phyloP scores from a whole-genome alignment of 768 basidiomycete genomes.

The Goffeauzyma gilvescens region DNA sequence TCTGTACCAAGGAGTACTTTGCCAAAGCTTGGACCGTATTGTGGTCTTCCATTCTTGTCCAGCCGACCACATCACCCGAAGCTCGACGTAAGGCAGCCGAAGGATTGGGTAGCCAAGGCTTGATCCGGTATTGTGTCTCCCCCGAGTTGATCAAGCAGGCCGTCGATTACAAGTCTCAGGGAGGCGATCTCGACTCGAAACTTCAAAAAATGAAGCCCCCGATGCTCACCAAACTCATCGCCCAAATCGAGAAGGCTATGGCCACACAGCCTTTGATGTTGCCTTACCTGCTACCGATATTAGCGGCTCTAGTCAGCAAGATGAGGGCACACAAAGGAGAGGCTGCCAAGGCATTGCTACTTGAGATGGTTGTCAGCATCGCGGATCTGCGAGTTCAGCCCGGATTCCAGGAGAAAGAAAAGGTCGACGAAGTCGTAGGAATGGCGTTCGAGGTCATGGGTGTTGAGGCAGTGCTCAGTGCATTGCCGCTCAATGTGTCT shows the following conservation, averaged over 20 bases:
- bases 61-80: slow-evolving; percentile 13
- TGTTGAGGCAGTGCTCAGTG: slow-evolving; percentile 53
- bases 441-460: slow-evolving; percentile 70
- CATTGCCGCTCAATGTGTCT: slow-evolving; percentile 70
- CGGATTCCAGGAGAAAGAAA: slow-evolving; percentile 77
- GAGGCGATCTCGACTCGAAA: slow-evolving; percentile 38
- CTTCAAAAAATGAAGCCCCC: slow-evolving; percentile 37
- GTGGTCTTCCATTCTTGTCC: slow-evolving; percentile 25
- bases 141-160: slow-evolving; percentile 40
- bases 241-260: slow-evolving; percentile 48
- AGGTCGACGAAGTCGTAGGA: slow-evolving; percentile 57
- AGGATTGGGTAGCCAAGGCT: slow-evolving; percentile 23
- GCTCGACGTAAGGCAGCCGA: slow-evolving; percentile 24
- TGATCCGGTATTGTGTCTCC: slow-evolving; percentile 53
- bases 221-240: slow-evolving; percentile 45
- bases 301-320: slow-evolving; percentile 48
- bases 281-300: slow-evolving; percentile 56
- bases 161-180: slow-evolving; percentile 21
- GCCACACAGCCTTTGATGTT: slow-evolving; percentile 54
- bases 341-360: slow-evolving; percentile 51
- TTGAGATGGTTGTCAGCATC: slow-evolving; percentile 50
- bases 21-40: slow-evolving; percentile 25
- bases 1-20: slow-evolving; percentile 19
- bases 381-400: slow-evolving; percentile 57
- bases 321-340: slow-evolving; percentile 33